phyloP scores from a whole-genome alignment of 2,329 filamentous ascomycete species.

The Parasarocladium wereldwijsianum region DNA sequence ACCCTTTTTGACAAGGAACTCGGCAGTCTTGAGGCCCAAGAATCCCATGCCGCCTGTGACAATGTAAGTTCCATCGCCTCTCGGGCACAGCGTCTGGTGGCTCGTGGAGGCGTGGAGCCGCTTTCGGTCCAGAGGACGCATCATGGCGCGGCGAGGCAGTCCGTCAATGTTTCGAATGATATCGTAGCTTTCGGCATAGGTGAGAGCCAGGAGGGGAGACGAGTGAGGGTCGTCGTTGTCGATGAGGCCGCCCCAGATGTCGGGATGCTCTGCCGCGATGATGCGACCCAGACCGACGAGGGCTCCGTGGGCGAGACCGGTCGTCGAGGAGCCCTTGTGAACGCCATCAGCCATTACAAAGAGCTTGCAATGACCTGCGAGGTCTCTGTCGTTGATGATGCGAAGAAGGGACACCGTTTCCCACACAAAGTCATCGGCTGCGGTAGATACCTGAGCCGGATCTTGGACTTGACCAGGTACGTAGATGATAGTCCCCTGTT shows the following conservation, averaged over 20 bases:
- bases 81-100: no score
- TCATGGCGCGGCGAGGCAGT: neutral
- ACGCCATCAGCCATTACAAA: neutral
- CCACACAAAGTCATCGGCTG: neutral
- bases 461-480: neutral
- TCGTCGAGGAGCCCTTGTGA: neutral
- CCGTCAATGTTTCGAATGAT: conserved; percentile 1
- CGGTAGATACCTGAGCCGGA: neutral
- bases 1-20: no score
- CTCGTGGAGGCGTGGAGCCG: no score
- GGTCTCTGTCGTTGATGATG: neutral
- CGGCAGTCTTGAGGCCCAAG: no score
- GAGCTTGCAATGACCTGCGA: neutral
- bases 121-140: neutral
- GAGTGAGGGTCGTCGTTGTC: neutral
- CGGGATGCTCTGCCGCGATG: conserved; percentile 1
- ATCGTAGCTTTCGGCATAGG: neutral
- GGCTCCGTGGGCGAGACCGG: conserved; percentile 1
- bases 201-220: neutral
- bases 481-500: neutral
- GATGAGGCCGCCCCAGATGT: conserved; percentile 1
- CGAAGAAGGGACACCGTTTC: neutral
- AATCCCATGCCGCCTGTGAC: no score
- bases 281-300: conserved; percentile 2
- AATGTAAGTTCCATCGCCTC: no score